Conservation (phyloP, 2,329 filamentous ascomycete genomes). For the Ilyonectria sp. region DNA sequence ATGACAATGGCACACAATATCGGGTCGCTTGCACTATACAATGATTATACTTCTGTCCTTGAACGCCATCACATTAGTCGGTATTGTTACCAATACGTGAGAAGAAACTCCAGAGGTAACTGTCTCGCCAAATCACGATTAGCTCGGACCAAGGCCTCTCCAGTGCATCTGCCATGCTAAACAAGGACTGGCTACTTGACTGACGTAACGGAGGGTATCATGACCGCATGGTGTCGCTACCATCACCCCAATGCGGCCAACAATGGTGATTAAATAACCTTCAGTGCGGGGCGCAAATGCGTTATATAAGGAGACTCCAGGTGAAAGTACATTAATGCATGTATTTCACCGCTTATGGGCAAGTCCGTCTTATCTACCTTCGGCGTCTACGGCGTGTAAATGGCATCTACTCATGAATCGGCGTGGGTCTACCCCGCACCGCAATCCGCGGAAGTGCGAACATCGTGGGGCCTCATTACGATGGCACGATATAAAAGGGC, state of each 20-base stretch:
- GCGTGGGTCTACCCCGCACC: background rate
- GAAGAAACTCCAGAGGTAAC: no score
- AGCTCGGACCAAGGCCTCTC: no score
- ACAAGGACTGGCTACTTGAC: no score
- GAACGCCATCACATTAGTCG: no score
- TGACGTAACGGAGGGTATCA: no score
- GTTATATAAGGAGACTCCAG: background rate
- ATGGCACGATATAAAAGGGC: background rate
- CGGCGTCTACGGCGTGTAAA: background rate
- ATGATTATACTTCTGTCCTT: no score
- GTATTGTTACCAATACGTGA: no score
- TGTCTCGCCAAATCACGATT: no score
- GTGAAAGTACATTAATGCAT: background rate
- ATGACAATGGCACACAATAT: no score
- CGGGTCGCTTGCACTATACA: no score
- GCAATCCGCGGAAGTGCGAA: background rate
- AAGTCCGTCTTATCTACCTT: background rate
- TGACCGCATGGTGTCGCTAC: no score
- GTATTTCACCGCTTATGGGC: background rate
- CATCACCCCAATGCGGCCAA: background rate
- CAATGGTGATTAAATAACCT: background rate
- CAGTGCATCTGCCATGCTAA: no score
- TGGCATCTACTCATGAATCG: background rate
- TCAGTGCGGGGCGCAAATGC: background rate
- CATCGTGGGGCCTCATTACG: background rate